Base-by-base conservation (phyloP, 2,329 filamentous ascomycete genomes). In the Pseudocercospora vitis region DNA sequence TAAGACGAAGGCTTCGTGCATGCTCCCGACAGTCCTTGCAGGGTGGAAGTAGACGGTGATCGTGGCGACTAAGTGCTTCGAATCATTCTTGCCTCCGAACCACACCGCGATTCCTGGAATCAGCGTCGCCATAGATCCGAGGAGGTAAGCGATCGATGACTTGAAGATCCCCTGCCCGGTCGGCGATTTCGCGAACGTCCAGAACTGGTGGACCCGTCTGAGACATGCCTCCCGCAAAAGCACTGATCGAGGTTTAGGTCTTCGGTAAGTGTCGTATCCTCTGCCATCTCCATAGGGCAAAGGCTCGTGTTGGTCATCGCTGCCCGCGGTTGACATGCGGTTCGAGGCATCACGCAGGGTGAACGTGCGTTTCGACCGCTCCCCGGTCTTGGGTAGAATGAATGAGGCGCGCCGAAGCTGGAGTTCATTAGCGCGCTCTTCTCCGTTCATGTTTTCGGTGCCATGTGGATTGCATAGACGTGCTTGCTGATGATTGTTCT, bases 1-100 rank as follows among this genome's bases (percentile, higher is more conserved):
- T 53, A 94, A 84, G 28, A 91, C 73, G 8, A 87, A 81, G 2
- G 91, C 91, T 71, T 96, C 89, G 53, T 89, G 81, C 90, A 96
- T 96, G 61, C 88, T 94, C 0, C 92, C 92, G 21, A 86, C 82
- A 14, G 89, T 89, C 53, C 92, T 81, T 4, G 90, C 89, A 3
- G 92, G 91, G 70, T 96, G 91, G 66, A 96, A 97, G 68, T 96
- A 97, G 8, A 96, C 91, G 0, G 90, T 95, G 53, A 96, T 84
- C 2, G 92, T 96, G 26, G 91, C 91, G 48, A 96, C 90, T 67
- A 96, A 86, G 72, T 96, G 92, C 68, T 96, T 96, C 47, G 90
- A 90, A 72, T 96, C 91, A 67, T 91, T 87, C 59, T 86, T 80
- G 28, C 58, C 50, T 8, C 92, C 92, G 12, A 96, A 77, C 52